These are phyloP conservation scores for Hemerocallis citrina DNA, from an alignment of 106 monocot genomes.

Conservation along the genomic window DNA sequence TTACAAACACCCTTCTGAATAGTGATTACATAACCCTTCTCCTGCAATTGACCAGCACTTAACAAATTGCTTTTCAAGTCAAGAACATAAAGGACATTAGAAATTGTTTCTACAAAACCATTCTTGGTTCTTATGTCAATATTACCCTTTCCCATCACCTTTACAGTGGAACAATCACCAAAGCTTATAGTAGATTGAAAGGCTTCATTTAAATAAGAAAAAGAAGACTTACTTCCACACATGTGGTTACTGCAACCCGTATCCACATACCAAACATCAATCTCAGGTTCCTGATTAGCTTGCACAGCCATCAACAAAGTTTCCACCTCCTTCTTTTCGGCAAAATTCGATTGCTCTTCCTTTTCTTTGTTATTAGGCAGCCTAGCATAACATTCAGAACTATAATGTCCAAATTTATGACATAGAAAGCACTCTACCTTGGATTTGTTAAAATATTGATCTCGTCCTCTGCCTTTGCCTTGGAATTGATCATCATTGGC, in stretches of 20 bases:
- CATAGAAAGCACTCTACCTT: constrained; percentile 15
- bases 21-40: constrained; percentile 6
- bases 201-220: constrained; percentile 14
- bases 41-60: constrained; percentile 15
- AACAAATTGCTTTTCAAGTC: constrained; percentile 7
- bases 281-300: no score
- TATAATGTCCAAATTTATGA: constrained; percentile 12
- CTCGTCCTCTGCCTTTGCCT: background rate
- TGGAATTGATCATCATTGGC: constrained; percentile 1
- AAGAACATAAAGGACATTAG: background rate
- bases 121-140: constrained; percentile 8
- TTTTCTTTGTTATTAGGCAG: constrained; percentile 12
- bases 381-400: constrained; percentile 10
- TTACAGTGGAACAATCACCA: constrained; percentile 11
- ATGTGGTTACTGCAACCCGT: constrained; percentile 10
- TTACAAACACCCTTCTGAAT: background rate
- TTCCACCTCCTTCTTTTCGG: constrained; percentile 5
- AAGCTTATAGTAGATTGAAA: constrained; percentile 17
- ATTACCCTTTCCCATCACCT: constrained; percentile 6
- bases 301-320: constrained; percentile 16
- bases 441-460: constrained; percentile 11
- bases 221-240: constrained; percentile 8
- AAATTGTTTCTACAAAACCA: constrained; percentile 9
- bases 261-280: constrained; percentile 9
- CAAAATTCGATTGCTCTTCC: constrained; percentile 9